Conservation (phyloP, 345 rosid species). For the Anastatica hierochuntica region DNA sequence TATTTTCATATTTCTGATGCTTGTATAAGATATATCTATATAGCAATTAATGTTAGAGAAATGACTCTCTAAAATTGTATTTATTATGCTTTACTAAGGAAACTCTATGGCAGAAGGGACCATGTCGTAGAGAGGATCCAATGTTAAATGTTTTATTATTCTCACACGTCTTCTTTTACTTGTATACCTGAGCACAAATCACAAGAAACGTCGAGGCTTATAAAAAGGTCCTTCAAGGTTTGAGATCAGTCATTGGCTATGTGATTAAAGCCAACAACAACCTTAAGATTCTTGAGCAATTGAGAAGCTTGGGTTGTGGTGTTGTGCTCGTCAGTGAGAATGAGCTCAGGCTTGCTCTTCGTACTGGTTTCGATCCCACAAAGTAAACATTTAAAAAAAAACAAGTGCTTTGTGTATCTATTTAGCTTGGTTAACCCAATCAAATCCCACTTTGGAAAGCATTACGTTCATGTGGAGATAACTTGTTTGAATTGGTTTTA, state of each 20-base stretch:
- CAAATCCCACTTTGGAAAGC: not conserved
- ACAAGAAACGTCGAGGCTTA: slow-evolving; percentile 81
- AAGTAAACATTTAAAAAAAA: slow-evolving; percentile 44
- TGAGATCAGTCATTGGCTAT: slow-evolving; percentile 67
- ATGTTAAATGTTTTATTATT: too few species aligned
- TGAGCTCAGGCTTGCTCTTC: slow-evolving; percentile 83
- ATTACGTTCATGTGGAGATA: not conserved
- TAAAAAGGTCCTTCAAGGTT: slow-evolving; percentile 59
- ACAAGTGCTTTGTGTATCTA: too few species aligned
- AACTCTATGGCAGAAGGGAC: too few species aligned
- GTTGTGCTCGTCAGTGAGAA: slow-evolving; percentile 90
- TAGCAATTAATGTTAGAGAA: too few species aligned
- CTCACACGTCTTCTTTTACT: too few species aligned
- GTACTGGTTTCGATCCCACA: slow-evolving; percentile 78
- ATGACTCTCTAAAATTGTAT: too few species aligned
- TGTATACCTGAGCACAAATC: slow-evolving; percentile 82
- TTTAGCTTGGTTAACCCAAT: too few species aligned
- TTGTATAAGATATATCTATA: too few species aligned
- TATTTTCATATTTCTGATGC: too few species aligned
- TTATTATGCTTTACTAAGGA: too few species aligned
- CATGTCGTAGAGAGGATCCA: too few species aligned
- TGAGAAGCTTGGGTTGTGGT: slow-evolving; percentile 82
- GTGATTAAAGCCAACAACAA: slow-evolving; percentile 90
- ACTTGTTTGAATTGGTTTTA: not conserved
- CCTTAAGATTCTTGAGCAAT: slow-evolving; percentile 79